Evolutionary conservation across 1,284 basidiomycete species (phyloP).

Genomic region (Agroathelia rolfsii): DNA sequence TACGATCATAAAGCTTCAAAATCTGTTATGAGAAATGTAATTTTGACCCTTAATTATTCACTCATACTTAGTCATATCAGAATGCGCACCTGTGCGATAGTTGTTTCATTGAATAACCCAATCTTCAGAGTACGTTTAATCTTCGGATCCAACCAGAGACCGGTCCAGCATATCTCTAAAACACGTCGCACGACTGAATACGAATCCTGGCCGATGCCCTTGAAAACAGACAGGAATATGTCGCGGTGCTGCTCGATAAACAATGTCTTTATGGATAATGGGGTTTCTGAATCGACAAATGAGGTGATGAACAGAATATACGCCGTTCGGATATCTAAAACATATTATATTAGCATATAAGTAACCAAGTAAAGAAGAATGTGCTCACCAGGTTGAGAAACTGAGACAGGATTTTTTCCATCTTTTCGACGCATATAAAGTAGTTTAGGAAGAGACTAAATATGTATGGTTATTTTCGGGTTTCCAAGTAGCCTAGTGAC

Average conservation of each 20-base stretch:
- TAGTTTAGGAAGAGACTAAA: constrained; percentile 54
- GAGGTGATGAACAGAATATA: constrained; percentile 62
- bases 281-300: constrained; percentile 42
- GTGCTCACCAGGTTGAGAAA: constrained; percentile 45
- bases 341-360: constrained; percentile 4
- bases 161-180: constrained; percentile 58
- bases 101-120: constrained; percentile 52
- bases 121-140: constrained; percentile 62
- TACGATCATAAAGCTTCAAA: constrained; percentile 58
- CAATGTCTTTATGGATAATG: constrained; percentile 41
- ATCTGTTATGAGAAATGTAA: no score
- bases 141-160: constrained; percentile 62
- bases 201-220: constrained; percentile 53
- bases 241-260: constrained; percentile 64
- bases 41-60: no score
- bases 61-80: no score
- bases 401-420: constrained; percentile 28
- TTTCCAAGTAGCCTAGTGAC: constrained; percentile 8
- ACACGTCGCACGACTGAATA: constrained; percentile 45
- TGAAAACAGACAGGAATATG: constrained; percentile 54
- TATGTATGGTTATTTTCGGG: constrained; percentile 7
- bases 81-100: constrained; percentile 45
- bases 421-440: constrained; percentile 61
- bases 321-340: constrained; percentile 65
- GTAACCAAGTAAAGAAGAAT: not conserved